Evolutionary conservation across 2,329 filamentous ascomycete genomes (phyloP).

Genomic region (Elsinoe fawcettii): DNA sequence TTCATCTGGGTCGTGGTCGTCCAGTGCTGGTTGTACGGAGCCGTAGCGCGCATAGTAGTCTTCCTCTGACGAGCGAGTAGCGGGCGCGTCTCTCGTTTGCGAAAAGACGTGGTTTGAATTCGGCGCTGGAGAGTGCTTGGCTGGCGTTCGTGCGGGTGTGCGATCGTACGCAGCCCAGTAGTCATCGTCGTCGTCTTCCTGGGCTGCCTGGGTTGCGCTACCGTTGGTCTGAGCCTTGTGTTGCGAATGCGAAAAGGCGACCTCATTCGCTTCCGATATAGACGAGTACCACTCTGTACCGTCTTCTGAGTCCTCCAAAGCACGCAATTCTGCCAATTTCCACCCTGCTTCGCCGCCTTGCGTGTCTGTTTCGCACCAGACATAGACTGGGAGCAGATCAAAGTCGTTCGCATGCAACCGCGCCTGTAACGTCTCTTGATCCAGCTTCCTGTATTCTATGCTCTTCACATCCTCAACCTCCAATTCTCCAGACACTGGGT

Average conservation of each 20-base stretch:
- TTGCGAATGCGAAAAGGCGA: constrained; percentile 21
- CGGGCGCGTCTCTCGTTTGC: constrained; percentile 17
- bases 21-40: constrained; percentile 70
- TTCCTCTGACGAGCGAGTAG: constrained; percentile 44
- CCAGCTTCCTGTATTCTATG: constrained; percentile 58
- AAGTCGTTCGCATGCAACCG: constrained; percentile 56
- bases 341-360: constrained; percentile 54
- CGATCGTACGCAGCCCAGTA: constrained; percentile 76
- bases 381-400: constrained; percentile 55
- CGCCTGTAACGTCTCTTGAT: constrained; percentile 66
- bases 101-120: constrained; percentile 29
- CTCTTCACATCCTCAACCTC: constrained; percentile 62
- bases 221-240: constrained; percentile 16
- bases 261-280: constrained; percentile 55
- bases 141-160: constrained; percentile 48
- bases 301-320: constrained; percentile 48
- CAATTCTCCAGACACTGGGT: constrained; percentile 71
- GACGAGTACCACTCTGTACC: constrained; percentile 50
- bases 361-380: constrained; percentile 62
- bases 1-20: constrained; percentile 74
- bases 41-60: constrained; percentile 73
- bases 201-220: constrained; percentile 27
- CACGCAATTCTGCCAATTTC: constrained; percentile 63
- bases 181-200: constrained; percentile 64
- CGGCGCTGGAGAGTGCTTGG: constrained; percentile 57